Conservation (phyloP, 176 grass and related monocot species). For the Ensete ventricosum region DNA sequence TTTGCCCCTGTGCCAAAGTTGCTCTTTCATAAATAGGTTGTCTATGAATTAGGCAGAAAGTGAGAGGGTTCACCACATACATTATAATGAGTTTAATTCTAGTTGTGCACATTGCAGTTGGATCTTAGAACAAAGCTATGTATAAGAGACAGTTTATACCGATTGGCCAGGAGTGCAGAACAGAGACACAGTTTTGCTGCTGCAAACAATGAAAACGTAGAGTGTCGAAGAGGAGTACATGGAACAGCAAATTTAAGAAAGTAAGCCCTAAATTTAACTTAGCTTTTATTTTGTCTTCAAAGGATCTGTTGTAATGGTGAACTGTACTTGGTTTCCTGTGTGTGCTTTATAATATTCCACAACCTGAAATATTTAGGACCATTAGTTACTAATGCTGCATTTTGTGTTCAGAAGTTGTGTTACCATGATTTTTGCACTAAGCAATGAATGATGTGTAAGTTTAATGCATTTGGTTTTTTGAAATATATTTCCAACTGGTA, state of each 20-base stretch:
- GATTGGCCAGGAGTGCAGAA: slow-evolving; percentile 72
- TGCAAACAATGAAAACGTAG: slow-evolving; percentile 33
- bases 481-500: no score
- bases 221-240: slow-evolving; percentile 28
- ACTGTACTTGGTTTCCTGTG: no score
- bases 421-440: no score
- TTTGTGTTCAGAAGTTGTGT: no score
- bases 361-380: no score
- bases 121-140: slow-evolving; percentile 66
- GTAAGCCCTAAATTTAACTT: slow-evolving; percentile 4
- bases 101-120: slow-evolving; percentile 42
- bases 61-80: background rate
- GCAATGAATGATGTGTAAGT: no score
- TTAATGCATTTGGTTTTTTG: no score
- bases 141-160: slow-evolving; percentile 94
- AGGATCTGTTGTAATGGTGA: no score
- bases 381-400: no score
- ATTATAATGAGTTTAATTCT: background rate
- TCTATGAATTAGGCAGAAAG: background rate
- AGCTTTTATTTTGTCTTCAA: no score
- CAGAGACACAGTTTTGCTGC: slow-evolving; percentile 52
- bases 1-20: background rate
- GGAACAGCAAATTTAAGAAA: slow-evolving; percentile 19
- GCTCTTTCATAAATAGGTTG: background rate
- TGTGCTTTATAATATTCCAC: no score